Evolutionary conservation across 805 yeast genomes (phyloP).

Genomic region (Maudiozyma barnettii): DNA sequence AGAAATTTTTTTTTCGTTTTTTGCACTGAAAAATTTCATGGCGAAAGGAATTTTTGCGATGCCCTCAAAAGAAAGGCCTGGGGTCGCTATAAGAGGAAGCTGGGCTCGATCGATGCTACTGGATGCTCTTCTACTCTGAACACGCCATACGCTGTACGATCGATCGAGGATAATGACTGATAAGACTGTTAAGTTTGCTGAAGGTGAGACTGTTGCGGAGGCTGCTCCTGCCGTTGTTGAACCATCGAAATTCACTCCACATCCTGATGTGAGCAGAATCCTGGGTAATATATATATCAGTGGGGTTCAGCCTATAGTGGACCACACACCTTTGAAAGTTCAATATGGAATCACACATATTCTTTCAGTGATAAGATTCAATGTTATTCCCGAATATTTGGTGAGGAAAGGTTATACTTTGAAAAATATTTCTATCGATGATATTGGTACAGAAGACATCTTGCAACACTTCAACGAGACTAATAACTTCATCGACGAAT

Average conservation of each 20-base stretch:
- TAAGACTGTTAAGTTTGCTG: not conserved
- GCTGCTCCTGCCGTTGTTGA: not conserved
- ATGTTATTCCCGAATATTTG: constrained; percentile 43
- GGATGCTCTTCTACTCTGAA: no score
- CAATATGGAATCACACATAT: constrained; percentile 59
- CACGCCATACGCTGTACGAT: no score
- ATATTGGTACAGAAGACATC: constrained; percentile 58
- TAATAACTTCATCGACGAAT: constrained; percentile 57
- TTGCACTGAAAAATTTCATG: no score
- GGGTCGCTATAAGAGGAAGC: no score
- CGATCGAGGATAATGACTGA: no score
- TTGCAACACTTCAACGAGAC: constrained; percentile 51
- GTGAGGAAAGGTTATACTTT: constrained; percentile 37
- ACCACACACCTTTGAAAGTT: constrained; percentile 40
- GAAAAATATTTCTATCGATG: constrained; percentile 62
- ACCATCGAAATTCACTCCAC: not conserved
- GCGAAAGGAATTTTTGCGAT: no score
- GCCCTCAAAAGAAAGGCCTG: no score
- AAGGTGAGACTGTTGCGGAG: not conserved
- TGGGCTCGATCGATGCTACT: no score
- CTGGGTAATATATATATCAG: constrained; percentile 76
- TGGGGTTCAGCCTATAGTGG: constrained; percentile 54
- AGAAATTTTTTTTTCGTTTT: no score
- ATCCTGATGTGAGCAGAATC: constrained; percentile 39
- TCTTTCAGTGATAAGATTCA: constrained; percentile 59